Evolutionary conservation across 306 rosid species (phyloP).

Genomic region (cucumber (Cucumis sativus)): Cucumber_9930_V3 NC_026655.2:17365501-17366000

Average conservation of each 20-base stretch:
- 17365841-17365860: not conserved
- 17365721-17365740: slow-evolving; percentile 88
- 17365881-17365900: slow-evolving; percentile 91
- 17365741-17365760: slow-evolving; percentile 90
- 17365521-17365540: too few relatives aligned
- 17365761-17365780: slow-evolving; percentile 55
- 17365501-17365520: too few relatives aligned
- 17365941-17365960: too few relatives aligned
- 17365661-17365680: not conserved
- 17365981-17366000: too few relatives aligned
- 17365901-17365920: slow-evolving; percentile 34
- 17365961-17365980: too few relatives aligned
- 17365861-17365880: slow-evolving; percentile 48
- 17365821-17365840: not conserved
- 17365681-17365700: slow-evolving; percentile 28
- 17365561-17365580: too few relatives aligned
- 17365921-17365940: rapidly evolving
- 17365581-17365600: too few relatives aligned
- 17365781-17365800: not conserved
- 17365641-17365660: not conserved
- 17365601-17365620: too few relatives aligned
- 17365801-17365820: not conserved
- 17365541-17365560: too few relatives aligned
- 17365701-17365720: slow-evolving; percentile 81
- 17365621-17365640: not conserved